These are phyloP conservation scores for Ophiostoma novo-ulmi DNA, from an alignment of 2,329 filamentous ascomycete species.

Conservation along the genomic window DNA sequence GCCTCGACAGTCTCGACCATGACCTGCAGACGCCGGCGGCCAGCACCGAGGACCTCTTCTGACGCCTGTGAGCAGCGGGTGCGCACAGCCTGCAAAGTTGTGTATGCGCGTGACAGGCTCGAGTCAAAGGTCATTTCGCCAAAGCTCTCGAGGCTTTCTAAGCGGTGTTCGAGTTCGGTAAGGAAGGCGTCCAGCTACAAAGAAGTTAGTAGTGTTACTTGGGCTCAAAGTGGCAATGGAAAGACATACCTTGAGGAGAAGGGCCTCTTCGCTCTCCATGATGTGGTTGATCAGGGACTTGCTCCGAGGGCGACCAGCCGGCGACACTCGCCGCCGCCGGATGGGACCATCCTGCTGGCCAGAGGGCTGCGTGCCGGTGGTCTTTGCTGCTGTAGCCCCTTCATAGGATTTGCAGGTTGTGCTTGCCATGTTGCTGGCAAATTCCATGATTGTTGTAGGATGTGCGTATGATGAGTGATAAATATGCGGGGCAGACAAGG, in stretches of 20 bases:
- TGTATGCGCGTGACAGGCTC: constrained; percentile 77
- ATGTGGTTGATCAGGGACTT: constrained; percentile 56
- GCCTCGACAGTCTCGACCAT: constrained; percentile 89
- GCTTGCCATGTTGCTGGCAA: constrained; percentile 27
- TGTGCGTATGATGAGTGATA: background rate
- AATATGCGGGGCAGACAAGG: background rate
- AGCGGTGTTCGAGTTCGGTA: constrained; percentile 74
- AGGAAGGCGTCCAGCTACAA: constrained; percentile 71
- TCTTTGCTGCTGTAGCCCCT: constrained; percentile 35
- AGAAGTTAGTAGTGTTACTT: background rate
- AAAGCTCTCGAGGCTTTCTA: constrained; percentile 86
- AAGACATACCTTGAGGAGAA: constrained; percentile 50
- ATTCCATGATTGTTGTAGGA: constrained; percentile 22
- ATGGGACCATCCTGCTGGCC: constrained; percentile 28
- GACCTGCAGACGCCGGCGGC: constrained; percentile 74
- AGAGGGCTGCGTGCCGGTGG: constrained; percentile 41
- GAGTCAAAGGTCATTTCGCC: constrained; percentile 77
- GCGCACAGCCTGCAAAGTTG: constrained; percentile 78
- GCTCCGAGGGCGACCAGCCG: constrained; percentile 49
- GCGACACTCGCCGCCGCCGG: constrained; percentile 50
- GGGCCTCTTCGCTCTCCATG: constrained; percentile 58
- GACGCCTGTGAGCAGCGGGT: constrained; percentile 85
- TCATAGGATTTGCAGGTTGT: constrained; percentile 27
- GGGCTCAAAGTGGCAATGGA: too few relatives aligned
- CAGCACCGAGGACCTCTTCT: constrained; percentile 82